phyloP scores from a whole-genome alignment of 768 basidiomycete genomes.

The Saitozyma sp. region DNA sequence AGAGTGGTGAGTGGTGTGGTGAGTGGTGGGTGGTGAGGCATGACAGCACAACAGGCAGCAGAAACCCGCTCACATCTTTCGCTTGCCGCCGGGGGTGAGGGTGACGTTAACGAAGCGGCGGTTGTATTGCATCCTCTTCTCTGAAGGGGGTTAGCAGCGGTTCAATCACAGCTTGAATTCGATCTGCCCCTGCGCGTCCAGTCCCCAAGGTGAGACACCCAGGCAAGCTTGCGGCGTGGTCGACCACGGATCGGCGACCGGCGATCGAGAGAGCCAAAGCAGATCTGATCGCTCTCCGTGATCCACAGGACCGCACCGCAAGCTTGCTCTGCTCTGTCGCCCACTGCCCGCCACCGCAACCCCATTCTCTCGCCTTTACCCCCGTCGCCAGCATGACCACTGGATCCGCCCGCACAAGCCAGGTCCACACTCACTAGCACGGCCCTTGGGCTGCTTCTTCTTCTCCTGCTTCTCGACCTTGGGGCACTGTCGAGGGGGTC shows the following conservation, averaged over 20 bases:
- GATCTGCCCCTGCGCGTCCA: background rate
- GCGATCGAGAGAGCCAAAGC: background rate
- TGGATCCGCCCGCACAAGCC: background rate
- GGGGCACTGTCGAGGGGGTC: constrained; percentile 60
- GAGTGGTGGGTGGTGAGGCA: background rate
- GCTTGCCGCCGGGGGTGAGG: constrained; percentile 83
- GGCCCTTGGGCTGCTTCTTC: constrained; percentile 96
- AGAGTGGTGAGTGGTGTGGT: background rate
- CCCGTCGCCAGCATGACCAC: background rate
- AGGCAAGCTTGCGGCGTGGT: background rate
- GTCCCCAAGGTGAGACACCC: background rate
- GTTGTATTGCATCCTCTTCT: constrained; percentile 85
- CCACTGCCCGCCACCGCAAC: background rate
- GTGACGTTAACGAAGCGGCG: constrained; percentile 76
- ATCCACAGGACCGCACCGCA: background rate
- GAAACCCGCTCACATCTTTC: constrained; percentile 78
- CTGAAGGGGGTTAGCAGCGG: constrained; percentile 14
- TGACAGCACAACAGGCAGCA: constrained; percentile 3
- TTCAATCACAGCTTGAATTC: background rate
- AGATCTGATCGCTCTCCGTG: background rate
- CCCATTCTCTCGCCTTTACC: background rate
- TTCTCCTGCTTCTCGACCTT: constrained; percentile 99
- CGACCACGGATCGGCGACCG: background rate
- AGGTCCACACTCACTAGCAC: constrained; percentile 62
- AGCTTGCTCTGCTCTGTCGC: too few relatives aligned